These are phyloP conservation scores for Coelastrella sp. DNA, from an alignment of 139 green algal species.

Conservation along the genomic window DNA sequence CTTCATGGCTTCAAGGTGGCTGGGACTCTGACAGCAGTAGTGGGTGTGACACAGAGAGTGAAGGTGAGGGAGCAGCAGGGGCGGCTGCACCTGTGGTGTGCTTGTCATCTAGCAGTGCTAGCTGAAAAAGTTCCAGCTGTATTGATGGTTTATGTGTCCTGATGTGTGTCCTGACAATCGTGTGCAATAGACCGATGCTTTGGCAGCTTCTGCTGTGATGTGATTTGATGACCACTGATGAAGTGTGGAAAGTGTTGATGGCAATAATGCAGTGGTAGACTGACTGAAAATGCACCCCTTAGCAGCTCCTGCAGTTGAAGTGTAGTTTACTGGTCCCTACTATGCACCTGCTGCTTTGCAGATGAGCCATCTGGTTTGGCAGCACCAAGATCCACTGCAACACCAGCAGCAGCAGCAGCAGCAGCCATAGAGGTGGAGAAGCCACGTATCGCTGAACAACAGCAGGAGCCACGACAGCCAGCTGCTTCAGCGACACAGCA, in stretches of 20 bases:
- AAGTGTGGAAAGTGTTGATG: too few species aligned
- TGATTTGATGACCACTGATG: too few species aligned
- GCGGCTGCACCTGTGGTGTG: background rate
- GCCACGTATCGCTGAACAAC: background rate
- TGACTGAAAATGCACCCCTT: background rate
- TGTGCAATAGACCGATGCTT: too few species aligned
- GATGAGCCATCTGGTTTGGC: too few species aligned
- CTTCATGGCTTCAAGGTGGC: background rate
- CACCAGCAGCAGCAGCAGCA: background rate
- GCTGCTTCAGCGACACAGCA: background rate
- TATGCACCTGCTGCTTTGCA: too few species aligned
- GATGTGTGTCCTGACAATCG: too few species aligned
- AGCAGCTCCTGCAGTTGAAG: background rate
- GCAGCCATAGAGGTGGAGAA: background rate
- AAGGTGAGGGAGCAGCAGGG: background rate
- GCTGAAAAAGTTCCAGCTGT: too few species aligned
- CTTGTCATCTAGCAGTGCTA: background rate
- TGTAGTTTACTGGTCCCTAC: too few species aligned
- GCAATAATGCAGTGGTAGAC: too few species aligned
- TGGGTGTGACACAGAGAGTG: constrained; percentile 12
- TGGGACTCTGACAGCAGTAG: constrained; percentile 33
- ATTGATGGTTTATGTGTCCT: too few species aligned
- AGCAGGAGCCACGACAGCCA: background rate
- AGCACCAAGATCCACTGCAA: too few species aligned
- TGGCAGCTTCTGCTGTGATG: too few species aligned